Conservation (phyloP, 2,329 filamentous ascomycete genomes). For the Incumbomyces lentus region DNA sequence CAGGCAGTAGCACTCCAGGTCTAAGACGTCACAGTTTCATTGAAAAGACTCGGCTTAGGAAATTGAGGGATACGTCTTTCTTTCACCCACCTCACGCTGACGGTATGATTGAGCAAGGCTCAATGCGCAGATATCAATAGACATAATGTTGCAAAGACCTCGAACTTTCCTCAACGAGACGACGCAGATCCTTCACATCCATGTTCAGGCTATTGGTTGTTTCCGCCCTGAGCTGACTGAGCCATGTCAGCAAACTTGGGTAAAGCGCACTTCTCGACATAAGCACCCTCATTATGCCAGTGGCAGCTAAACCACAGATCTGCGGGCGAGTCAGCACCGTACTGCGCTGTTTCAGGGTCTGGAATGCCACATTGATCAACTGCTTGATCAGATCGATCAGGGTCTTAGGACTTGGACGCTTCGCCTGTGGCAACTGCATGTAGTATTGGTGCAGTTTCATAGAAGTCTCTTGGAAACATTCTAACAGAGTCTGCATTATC, state of each 20-base stretch:
- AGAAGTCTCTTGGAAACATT: conserved; percentile 67
- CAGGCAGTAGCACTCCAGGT: too few relatives aligned
- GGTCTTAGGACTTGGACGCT: conserved; percentile 49
- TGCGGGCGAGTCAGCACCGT: conserved; percentile 54
- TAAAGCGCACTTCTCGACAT: conserved; percentile 62
- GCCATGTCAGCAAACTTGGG: conserved; percentile 54
- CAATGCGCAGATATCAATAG: conserved; percentile 10
- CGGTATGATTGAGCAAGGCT: too few relatives aligned
- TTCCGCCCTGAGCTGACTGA: conserved; percentile 37
- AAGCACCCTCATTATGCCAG: conserved; percentile 61
- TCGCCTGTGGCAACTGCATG: conserved; percentile 46
- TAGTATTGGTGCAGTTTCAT: conserved; percentile 58
- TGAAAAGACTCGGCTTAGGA: too few relatives aligned
- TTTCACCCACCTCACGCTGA: too few relatives aligned
- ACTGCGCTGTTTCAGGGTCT: conserved; percentile 31
- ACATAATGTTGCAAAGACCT: conserved; percentile 15
- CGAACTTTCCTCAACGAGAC: conserved; percentile 10
- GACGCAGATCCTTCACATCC: conserved; percentile 5
- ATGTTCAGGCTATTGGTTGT: conserved; percentile 12
- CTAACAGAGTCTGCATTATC: conserved; percentile 63
- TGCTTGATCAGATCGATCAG: conserved; percentile 56
- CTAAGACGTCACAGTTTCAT: too few relatives aligned
- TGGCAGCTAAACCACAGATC: conserved; percentile 53
- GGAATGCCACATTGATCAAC: conserved; percentile 53
- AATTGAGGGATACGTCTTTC: too few relatives aligned